These are phyloP conservation scores for Prunus mume DNA, from an alignment of 306 rosid genomes.

Conservation along the genomic window DNA sequence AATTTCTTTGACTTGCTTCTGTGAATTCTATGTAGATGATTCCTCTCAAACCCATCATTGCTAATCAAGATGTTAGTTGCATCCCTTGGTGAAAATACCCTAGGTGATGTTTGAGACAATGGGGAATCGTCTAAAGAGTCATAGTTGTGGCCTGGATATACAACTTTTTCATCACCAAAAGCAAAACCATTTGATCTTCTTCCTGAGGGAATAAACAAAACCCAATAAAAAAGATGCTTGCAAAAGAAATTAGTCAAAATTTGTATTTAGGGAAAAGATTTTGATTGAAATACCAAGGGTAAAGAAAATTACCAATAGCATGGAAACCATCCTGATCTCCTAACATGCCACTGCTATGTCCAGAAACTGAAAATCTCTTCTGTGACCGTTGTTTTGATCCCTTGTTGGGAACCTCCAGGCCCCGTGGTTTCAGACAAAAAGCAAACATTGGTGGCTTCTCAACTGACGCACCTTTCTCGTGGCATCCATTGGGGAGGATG, in stretches of 20 bases:
- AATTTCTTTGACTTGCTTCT: constrained; percentile 56
- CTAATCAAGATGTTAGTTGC: constrained; percentile 39
- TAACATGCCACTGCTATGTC: constrained; percentile 43
- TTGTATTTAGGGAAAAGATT: neutral
- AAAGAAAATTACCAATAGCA: constrained; percentile 48
- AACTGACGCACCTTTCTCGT: constrained; percentile 41
- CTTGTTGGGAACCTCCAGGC: constrained; percentile 72
- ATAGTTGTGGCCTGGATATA: constrained; percentile 53
- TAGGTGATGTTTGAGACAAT: constrained; percentile 51
- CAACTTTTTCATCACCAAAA: constrained; percentile 58
- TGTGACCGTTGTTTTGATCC: constrained; percentile 86
- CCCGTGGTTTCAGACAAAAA: constrained; percentile 93
- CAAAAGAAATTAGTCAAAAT: constrained; percentile 15
- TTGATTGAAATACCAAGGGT: neutral
- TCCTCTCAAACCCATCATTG: constrained; percentile 58
- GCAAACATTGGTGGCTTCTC: constrained; percentile 96
- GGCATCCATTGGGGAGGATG: constrained; percentile 43
- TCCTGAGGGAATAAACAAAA: constrained; percentile 52
- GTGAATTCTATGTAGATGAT: constrained; percentile 41
- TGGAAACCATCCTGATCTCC: constrained; percentile 71
- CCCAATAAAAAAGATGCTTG: constrained; percentile 1
- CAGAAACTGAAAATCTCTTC: constrained; percentile 62
- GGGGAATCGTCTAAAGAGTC: constrained; percentile 84
- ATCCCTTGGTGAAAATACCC: constrained; percentile 60
- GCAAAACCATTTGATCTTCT: constrained; percentile 68